A percentile compares a stretch with the other conserved stretches of the same genome.
Evolutionary conservation across 1,284 basidiomycete genomes (phyloP).

Genomic region (Marasmius oreades): DNA sequence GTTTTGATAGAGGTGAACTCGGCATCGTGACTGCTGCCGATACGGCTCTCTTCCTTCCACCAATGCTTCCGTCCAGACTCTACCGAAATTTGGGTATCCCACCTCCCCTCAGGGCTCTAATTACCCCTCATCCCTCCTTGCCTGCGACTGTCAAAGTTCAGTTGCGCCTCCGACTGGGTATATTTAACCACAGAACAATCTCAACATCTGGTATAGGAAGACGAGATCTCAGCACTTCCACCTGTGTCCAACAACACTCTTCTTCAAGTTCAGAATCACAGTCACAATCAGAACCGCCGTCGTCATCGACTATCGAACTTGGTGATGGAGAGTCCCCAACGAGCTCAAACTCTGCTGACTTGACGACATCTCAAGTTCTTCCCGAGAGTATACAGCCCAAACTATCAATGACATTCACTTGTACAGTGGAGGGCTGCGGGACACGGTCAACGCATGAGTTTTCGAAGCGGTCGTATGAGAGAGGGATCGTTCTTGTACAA

Average conservation of each 20-base stretch:
- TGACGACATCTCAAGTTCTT: conserved; percentile 26
- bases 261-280: conserved; percentile 15
- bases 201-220: conserved; percentile 15
- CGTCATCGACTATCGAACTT: conserved; percentile 15
- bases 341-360: neutral
- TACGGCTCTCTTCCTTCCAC: no score
- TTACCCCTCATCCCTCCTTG: conserved; percentile 33
- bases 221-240: conserved; percentile 5
- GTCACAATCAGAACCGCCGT: conserved; percentile 11
- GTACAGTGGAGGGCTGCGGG: conserved; percentile 75
- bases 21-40: no score
- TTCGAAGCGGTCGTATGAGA: conserved; percentile 78
- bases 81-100: conserved; percentile 39
- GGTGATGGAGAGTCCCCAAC: neutral
- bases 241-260: conserved; percentile 13
- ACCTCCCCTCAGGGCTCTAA: conserved; percentile 34
- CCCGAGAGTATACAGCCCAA: conserved; percentile 45
- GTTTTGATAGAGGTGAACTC: no score
- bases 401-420: conserved; percentile 83
- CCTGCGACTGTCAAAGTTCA: conserved; percentile 34
- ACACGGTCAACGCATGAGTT: conserved; percentile 90
- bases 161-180: conserved; percentile 33
- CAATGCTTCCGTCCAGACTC: conserved; percentile 40
- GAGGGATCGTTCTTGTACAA: conserved; percentile 88
- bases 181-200: conserved; percentile 21